Base-by-base conservation (phyloP, 306 rosid genomes). In the Quercus aquifolioides region DNA sequence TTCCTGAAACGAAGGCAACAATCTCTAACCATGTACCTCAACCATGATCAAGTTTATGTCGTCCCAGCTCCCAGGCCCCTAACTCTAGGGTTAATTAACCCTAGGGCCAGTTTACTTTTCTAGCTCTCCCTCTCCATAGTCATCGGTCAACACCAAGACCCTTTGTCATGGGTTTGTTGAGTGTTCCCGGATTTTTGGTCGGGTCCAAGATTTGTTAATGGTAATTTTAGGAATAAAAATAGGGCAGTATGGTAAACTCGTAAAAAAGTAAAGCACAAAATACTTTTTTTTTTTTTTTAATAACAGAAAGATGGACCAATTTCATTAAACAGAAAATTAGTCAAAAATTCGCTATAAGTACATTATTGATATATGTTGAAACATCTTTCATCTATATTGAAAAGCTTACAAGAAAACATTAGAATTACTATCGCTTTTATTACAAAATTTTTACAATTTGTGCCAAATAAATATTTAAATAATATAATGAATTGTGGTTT, bases 1-100 rank as follows among this genome's bases (percentile, higher is more conserved):
- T 75, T 67, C 58, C 81, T 87, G 87, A 87, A 91, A 84, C 64
- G 78, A 87, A 84, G 88, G 91, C 18, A 80, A 76, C 13, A 49
- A 11, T 49, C 17, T 11, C 21, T 54, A 71, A 73, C 52, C 49
- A 71, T 26, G 75, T 28, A 68, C 74, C 73, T 76, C 74, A 84
- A 88, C 69, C 73, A 28, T 41, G 74, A 82, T 87, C 78, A 85
- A 79, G 65, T 81, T 76, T 11, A 46, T 63, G 33, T 68, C 73
- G 82, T 69, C 71, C 69, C 49, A 73, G 67, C 71, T 73, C 77
- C 87, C 69, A 54, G 69, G 67, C 68, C 75, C 76, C 87, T 67
- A 72, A 79, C 85, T 74, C 56, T 72, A 54, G 26, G 82, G 58
- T 75, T 35, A 52, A 55, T 33, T 18, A 71, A 81, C 30, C 68